phyloP scores from a whole-genome alignment of 2,329 filamentous ascomycete species.

The Nothophaeocryptopus gaeumannii region DNA sequence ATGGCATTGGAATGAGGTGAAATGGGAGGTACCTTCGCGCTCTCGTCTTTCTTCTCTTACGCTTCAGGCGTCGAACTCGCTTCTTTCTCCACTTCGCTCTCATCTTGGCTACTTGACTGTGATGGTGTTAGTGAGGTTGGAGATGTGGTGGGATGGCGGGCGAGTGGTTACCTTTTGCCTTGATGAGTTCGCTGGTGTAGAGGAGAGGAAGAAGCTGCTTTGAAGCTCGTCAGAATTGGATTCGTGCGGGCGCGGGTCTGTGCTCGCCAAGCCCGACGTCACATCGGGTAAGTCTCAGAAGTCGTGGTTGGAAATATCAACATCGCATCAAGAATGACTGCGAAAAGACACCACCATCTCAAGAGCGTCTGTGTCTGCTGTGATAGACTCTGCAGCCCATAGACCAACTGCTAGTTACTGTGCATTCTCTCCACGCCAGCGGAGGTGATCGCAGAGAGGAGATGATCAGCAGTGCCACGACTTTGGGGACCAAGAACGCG shows the following conservation, averaged over 20 bases:
- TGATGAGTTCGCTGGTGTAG: constrained; percentile 21
- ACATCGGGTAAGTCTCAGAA: neutral
- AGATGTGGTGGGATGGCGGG: neutral
- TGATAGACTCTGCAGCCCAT: too few species aligned
- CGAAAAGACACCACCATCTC: neutral
- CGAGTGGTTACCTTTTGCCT: constrained; percentile 14
- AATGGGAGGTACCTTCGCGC: constrained; percentile 76
- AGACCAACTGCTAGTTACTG: too few species aligned
- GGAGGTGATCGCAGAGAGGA: too few species aligned
- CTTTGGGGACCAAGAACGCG: too few species aligned
- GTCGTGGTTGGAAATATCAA: constrained; percentile 1
- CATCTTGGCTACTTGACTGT: constrained; percentile 53
- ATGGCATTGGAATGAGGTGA: constrained; percentile 1
- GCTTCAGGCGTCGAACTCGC: constrained; percentile 97
- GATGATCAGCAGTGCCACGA: too few species aligned
- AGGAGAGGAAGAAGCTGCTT: constrained; percentile 9
- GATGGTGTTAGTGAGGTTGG: constrained; percentile 8
- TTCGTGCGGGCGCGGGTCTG: constrained; percentile 8
- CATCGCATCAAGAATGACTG: neutral
- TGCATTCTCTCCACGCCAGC: too few species aligned
- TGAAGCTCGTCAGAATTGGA: constrained; percentile 13
- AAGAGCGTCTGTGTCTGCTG: too few species aligned
- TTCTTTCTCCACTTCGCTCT: constrained; percentile 99
- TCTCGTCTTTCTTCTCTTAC: constrained; percentile 99
- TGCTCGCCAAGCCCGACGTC: constrained; percentile 8